Evolutionary conservation across 208 protist species (phyloP).

Genomic region (Leishmania mexicana): DNA sequence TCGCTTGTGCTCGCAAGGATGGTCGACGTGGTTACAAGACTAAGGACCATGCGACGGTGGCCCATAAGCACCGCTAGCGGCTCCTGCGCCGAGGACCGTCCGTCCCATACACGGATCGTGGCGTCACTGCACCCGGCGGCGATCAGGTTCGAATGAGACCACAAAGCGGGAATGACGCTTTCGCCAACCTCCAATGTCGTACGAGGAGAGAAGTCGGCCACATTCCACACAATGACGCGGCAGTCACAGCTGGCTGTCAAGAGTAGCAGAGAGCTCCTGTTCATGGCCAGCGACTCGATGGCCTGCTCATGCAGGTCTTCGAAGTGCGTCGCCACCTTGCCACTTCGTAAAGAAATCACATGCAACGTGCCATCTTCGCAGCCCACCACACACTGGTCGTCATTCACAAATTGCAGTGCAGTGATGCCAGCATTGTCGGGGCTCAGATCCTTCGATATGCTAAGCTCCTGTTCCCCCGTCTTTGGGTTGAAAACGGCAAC

Average conservation of each 20-base stretch:
- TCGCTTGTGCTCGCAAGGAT: constrained; percentile 66
- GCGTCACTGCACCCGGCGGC: constrained; percentile 85
- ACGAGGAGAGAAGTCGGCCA: constrained; percentile 60
- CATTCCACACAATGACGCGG: constrained; percentile 81
- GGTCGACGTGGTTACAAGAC: constrained; percentile 32
- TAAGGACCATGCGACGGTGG: constrained; percentile 84
- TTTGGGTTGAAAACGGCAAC: constrained; percentile 93
- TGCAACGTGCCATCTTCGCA: constrained; percentile 89
- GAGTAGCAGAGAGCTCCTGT: constrained; percentile 47
- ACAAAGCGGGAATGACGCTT: constrained; percentile 78
- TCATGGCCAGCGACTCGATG: constrained; percentile 77
- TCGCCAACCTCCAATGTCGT: constrained; percentile 65
- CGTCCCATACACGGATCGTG: constrained; percentile 82
- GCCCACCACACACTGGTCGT: constrained; percentile 78
- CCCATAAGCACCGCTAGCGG: constrained; percentile 62
- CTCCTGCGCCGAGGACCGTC: constrained; percentile 53
- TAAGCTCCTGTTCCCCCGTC: constrained; percentile 68
- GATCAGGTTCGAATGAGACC: constrained; percentile 51
- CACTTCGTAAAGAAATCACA: constrained; percentile 67
- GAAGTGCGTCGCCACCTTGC: constrained; percentile 63
- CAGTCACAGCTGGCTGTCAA: constrained; percentile 83
- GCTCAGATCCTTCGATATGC: constrained; percentile 73
- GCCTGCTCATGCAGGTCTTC: constrained; percentile 82
- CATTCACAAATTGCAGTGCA: constrained; percentile 61
- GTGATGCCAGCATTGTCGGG: constrained; percentile 76